phyloP scores from a whole-genome alignment of 257 asterid species.

The Gentiana dahurica region DNA sequence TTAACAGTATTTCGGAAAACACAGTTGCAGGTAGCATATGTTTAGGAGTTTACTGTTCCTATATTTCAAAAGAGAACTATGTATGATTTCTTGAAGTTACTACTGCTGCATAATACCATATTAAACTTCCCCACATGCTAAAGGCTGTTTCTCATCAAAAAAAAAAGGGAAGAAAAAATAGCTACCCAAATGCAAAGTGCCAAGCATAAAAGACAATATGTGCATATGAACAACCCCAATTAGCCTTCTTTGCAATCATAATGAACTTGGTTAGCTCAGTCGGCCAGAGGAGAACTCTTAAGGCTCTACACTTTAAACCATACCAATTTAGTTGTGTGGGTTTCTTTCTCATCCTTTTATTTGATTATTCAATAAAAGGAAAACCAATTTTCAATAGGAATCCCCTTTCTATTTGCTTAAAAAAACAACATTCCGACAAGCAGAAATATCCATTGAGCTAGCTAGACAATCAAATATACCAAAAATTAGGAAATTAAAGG shows the following conservation, averaged over 20 bases:
- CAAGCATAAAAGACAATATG: background rate
- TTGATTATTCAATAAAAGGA: background rate
- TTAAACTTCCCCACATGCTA: too few species aligned
- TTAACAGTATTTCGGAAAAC: too few species aligned
- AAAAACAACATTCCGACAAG: background rate
- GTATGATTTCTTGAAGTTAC: too few species aligned
- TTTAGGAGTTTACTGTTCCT: too few species aligned
- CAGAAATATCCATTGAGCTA: background rate
- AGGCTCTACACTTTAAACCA: background rate
- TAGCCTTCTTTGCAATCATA: background rate
- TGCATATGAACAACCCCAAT: background rate
- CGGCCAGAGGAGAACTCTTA: too few species aligned
- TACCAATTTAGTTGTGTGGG: background rate
- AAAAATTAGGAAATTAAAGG: background rate
- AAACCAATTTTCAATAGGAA: constrained; percentile 1
- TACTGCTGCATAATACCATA: too few species aligned
- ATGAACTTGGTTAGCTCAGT: background rate
- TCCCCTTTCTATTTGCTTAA: background rate
- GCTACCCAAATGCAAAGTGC: too few species aligned
- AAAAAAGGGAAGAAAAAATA: too few species aligned
- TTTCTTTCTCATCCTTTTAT: background rate
- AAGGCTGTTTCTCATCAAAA: too few species aligned
- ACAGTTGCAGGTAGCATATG: too few species aligned
- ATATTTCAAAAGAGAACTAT: too few species aligned
- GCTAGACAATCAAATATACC: background rate